phyloP scores from a whole-genome alignment of 1,284 basidiomycete genomes.

The Tranzscheliella williamsii region DNA sequence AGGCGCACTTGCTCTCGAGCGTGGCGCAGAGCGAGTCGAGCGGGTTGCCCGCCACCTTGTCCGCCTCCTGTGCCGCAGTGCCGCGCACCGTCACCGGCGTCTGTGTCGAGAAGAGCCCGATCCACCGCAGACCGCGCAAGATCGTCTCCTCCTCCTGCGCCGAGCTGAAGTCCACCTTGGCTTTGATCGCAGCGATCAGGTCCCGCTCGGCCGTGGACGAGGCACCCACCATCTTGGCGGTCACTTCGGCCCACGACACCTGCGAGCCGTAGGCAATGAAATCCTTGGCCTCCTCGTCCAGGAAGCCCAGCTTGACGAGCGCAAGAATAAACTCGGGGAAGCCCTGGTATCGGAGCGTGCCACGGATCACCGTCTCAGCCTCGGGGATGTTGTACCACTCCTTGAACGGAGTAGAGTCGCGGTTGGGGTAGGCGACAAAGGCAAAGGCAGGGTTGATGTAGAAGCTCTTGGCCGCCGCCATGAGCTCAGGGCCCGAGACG shows the following conservation, averaged over 20 bases:
- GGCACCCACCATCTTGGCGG: slow-evolving; percentile 76
- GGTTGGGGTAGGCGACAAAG: slow-evolving; percentile 96
- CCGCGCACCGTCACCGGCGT: slow-evolving; percentile 63
- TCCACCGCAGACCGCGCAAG: slow-evolving; percentile 72
- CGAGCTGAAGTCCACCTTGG: slow-evolving; percentile 44
- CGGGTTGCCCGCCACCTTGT: slow-evolving; percentile 75
- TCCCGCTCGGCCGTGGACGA: slow-evolving; percentile 68
- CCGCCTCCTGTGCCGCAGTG: slow-evolving; percentile 65
- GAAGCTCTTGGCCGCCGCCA: slow-evolving; percentile 77
- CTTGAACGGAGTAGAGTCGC: slow-evolving; percentile 87
- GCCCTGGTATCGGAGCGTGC: slow-evolving; percentile 93
- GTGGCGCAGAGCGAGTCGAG: slow-evolving; percentile 92
- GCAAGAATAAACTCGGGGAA: slow-evolving; percentile 96
- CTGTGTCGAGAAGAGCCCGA: slow-evolving; percentile 78
- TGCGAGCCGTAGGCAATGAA: slow-evolving; percentile 65
- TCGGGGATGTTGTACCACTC: slow-evolving; percentile 87
- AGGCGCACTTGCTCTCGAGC: slow-evolving; percentile 89
- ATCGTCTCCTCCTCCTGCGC: slow-evolving; percentile 46
- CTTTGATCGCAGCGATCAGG: slow-evolving; percentile 43
- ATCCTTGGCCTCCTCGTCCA: slow-evolving; percentile 75
- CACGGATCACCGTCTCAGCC: slow-evolving; percentile 86
- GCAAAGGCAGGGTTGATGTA: slow-evolving; percentile 93
- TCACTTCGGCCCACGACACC: slow-evolving; percentile 69
- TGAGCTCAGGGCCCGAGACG: slow-evolving; percentile 56
- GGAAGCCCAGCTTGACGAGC: slow-evolving; percentile 84